Evolutionary conservation across 345 rosid genomes (phyloP).

Genomic region (Acer yangbiense): DNA sequence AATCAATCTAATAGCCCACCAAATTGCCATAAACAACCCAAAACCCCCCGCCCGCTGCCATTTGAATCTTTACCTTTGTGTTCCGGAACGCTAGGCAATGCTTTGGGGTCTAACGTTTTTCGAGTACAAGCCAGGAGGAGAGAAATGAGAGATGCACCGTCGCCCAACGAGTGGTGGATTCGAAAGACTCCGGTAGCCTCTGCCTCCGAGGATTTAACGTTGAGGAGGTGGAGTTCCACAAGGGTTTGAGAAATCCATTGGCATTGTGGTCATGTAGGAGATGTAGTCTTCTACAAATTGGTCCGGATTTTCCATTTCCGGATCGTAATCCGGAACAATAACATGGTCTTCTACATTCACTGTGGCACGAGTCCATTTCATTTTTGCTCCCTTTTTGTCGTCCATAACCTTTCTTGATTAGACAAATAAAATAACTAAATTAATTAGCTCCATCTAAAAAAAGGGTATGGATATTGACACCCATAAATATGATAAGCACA

Average conservation of each 20-base stretch:
- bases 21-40: constrained; percentile 44
- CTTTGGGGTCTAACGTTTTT: constrained; percentile 55
- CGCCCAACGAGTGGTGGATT: constrained; percentile 68
- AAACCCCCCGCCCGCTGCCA: constrained; percentile 11
- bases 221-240: constrained; percentile 81
- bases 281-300: constrained; percentile 64
- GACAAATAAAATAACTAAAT: neutral
- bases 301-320: constrained; percentile 44
- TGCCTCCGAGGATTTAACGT: constrained; percentile 66
- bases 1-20: constrained; percentile 40
- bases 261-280: constrained; percentile 52
- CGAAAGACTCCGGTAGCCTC: constrained; percentile 52
- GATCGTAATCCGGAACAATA: constrained; percentile 41
- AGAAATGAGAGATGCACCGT: constrained; percentile 67
- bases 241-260: constrained; percentile 66
- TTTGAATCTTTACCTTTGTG: constrained; percentile 10
- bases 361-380: constrained; percentile 57
- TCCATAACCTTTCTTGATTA: constrained; percentile 33
- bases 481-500: too few relatives aligned
- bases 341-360: constrained; percentile 65
- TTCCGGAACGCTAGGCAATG: constrained; percentile 59
- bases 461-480: too few relatives aligned
- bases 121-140: constrained; percentile 57
- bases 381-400: constrained; percentile 31
- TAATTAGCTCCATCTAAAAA: too few relatives aligned